Conservation (phyloP, 768 basidiomycete genomes). For the Tulasnella sp. region DNA sequence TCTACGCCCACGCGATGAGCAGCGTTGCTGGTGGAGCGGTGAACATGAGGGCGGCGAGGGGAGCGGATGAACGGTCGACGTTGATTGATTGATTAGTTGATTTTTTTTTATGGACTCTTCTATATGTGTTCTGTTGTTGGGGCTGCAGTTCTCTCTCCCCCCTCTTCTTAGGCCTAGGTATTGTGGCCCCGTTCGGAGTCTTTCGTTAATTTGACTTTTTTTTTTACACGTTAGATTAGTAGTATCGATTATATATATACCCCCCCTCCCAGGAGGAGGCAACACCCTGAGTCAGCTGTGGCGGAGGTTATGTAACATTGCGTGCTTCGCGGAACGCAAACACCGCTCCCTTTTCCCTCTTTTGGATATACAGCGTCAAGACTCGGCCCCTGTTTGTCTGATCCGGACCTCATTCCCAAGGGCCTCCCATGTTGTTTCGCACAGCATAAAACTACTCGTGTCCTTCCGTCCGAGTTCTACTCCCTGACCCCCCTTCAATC, state of each 20-base stretch:
- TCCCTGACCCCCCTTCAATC: no score
- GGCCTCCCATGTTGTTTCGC: no score
- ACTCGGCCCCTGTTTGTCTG: neutral
- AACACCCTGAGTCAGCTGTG: neutral
- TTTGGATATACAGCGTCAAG: neutral
- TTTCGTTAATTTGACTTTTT: no score
- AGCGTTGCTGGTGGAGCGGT: conserved; percentile 37
- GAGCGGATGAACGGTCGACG: conserved; percentile 24
- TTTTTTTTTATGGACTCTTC: no score
- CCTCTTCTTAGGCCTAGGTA: no score
- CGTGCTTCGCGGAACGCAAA: neutral
- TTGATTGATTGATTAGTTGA: conserved; percentile 25
- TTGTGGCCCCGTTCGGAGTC: no score
- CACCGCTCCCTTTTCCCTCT: neutral
- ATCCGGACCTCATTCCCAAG: neutral
- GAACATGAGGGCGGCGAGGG: conserved; percentile 29
- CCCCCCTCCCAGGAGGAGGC: neutral
- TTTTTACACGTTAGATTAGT: neutral
- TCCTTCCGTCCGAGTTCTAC: no score
- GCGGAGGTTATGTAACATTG: neutral
- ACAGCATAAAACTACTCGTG: no score
- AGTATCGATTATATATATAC: neutral
- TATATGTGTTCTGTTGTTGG: no score
- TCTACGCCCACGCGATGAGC: conserved; percentile 39
- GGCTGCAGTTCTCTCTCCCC: no score